phyloP scores from a whole-genome alignment of 345 rosid species.

The Litchi chinensis region DNA sequence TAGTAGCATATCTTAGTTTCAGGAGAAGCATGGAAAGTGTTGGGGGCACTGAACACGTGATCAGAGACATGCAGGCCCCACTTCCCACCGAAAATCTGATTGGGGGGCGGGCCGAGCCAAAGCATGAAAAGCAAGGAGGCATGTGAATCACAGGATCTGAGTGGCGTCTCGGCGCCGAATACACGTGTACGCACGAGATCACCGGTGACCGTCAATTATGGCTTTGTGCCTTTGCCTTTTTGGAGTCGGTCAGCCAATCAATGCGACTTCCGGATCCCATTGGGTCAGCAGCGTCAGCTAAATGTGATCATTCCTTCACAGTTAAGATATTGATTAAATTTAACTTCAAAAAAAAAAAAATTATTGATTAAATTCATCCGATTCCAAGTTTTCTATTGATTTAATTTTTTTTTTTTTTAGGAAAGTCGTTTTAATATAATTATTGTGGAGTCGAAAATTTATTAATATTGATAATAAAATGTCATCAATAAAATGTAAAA shows the following conservation, averaged over 20 bases:
- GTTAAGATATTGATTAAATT: too few species aligned
- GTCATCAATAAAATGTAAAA: too few species aligned
- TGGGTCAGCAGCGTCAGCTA: neutral
- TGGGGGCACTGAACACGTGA: conserved; percentile 7
- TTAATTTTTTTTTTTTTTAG: too few species aligned
- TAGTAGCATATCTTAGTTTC: neutral
- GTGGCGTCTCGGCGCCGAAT: neutral
- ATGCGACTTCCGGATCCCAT: neutral
- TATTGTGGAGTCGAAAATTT: too few species aligned
- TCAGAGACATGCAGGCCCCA: neutral
- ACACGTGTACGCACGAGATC: neutral
- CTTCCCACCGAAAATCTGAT: too few species aligned
- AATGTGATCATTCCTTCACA: too few species aligned
- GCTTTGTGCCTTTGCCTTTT: neutral
- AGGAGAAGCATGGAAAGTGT: neutral
- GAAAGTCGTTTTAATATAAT: too few species aligned
- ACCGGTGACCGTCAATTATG: neutral
- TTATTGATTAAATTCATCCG: too few species aligned
- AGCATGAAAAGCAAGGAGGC: neutral
- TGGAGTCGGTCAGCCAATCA: neutral
- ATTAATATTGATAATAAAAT: too few species aligned
- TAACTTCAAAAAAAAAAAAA: too few species aligned
- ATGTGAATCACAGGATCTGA: neutral
- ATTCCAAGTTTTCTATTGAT: too few species aligned
- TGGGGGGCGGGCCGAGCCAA: neutral